These are phyloP conservation scores for Annulohypoxylon truncatum DNA, from an alignment of 2,329 filamentous ascomycete species.

Conservation along the genomic window DNA sequence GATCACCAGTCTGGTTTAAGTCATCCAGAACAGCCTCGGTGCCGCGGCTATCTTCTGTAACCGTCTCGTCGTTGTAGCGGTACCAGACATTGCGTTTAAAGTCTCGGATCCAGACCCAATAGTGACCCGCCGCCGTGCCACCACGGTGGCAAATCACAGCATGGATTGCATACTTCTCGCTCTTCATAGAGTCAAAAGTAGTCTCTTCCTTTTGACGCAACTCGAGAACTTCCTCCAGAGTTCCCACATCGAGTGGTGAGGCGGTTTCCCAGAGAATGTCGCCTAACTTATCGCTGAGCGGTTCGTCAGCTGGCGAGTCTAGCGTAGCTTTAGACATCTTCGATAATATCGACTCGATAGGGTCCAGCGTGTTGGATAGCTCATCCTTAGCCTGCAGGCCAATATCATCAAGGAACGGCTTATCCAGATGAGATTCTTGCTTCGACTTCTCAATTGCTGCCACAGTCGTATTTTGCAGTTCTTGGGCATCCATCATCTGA, in stretches of 20 bases:
- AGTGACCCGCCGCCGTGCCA: constrained; percentile 81
- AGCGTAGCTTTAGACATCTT: constrained; percentile 14
- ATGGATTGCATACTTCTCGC: constrained; percentile 83
- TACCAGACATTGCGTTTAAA: constrained; percentile 86
- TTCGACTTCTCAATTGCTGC: background rate
- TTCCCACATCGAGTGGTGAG: constrained; percentile 53
- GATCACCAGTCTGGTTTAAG: constrained; percentile 76
- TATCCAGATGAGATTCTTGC: background rate
- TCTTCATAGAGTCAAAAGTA: constrained; percentile 72
- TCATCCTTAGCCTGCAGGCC: constrained; percentile 32
- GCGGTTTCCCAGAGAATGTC: constrained; percentile 39
- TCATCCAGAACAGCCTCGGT: constrained; percentile 75
- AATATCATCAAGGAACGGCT: constrained; percentile 31
- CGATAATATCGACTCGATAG: constrained; percentile 3
- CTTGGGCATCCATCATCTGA: constrained; percentile 2
- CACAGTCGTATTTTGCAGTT: constrained; percentile 2
- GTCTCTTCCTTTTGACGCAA: constrained; percentile 53
- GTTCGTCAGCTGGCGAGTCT: background rate
- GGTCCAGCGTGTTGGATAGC: constrained; percentile 12
- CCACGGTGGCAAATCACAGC: constrained; percentile 94
- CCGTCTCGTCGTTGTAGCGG: constrained; percentile 90
- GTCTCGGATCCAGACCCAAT: constrained; percentile 97
- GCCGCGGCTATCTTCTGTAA: constrained; percentile 74
- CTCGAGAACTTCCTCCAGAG: constrained; percentile 58
- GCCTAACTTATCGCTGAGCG: constrained; percentile 30